Evolutionary conservation across 352 stramenopile species (phyloP), one percentile per base, ranked within the genome.

Genomic region (Phytopythium cucurbitacearum): DNA sequence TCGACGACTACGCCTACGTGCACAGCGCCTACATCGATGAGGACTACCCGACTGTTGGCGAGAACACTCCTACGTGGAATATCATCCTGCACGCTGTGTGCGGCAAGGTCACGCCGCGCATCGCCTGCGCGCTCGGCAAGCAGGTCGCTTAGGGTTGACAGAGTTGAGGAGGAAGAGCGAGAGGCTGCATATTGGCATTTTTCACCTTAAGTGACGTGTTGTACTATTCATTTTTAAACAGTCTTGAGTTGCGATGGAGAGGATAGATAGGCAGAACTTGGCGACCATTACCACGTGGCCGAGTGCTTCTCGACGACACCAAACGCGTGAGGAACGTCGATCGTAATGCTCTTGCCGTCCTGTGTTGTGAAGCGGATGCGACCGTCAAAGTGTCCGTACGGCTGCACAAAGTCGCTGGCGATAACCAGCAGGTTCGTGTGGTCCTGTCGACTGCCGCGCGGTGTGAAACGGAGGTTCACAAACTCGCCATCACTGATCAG

Each of bases 71-170:
- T 12, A 45, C 73, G 44, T 84, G 67, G 67, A 84, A 63, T 47
- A 65, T 84, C n/a, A 70, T 80, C n/a, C 57, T 81, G 43, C 67
- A 81, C 52, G 68, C 60, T 7, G 63, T 75, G 13, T 81, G 65
- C 41, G 61, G 63, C 33, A 57, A 52, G 36, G 59, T 40, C 57
- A 73, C 65, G n/a, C 65, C 70, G 34, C 67, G 71, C 33, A 65
- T 84, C 40, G 67, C 72, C 2, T 84, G 72, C 32, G 72, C 75
- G 2, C 50, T 73, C 9, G 67, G 64, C 56, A 66, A 69, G 47
- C 32, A 55, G 43, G 43, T 48, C 43, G 43, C 43, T 5, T 48
- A 28, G 21, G 21, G 21, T 28, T 28, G 21, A 50, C 16, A 57
- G 11, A 57, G 46, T 13, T 9, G 44, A 38, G 10, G 16, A 38